phyloP scores from a whole-genome alignment of 176 grass and related monocot genomes.

The Stipa capillata region DNA sequence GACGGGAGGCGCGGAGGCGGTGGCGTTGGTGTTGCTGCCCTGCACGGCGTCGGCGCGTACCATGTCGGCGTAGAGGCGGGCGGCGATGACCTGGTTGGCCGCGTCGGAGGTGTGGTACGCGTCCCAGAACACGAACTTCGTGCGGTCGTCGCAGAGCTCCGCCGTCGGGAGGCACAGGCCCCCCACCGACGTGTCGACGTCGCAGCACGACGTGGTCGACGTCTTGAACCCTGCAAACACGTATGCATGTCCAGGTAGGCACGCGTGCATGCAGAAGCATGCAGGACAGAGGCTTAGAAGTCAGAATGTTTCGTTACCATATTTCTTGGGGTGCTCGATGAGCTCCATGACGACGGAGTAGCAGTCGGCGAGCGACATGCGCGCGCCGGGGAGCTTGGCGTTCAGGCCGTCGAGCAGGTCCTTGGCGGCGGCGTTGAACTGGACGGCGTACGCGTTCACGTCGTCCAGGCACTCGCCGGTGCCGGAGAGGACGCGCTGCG shows the following conservation, averaged over 20 bases:
- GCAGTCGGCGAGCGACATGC: conserved; percentile 48
- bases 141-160: conserved; percentile 57
- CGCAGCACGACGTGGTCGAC: conserved; percentile 91
- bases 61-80: conserved; percentile 48
- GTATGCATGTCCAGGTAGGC: too few species aligned
- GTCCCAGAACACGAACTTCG: conserved; percentile 89
- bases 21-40: not conserved
- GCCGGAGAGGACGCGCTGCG: conserved; percentile 56
- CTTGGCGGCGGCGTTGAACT: conserved; percentile 64
- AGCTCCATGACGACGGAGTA: conserved; percentile 85
- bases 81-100: conserved; percentile 79
- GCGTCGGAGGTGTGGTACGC: conserved; percentile 95
- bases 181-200: conserved; percentile 71
- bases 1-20: not conserved
- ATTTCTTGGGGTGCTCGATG: conserved; percentile 68
- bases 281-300: too few species aligned
- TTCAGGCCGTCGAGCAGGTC: conserved; percentile 44
- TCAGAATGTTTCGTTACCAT: conserved; percentile 67
- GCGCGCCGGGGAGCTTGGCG: conserved; percentile 53
- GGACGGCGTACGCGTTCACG: conserved; percentile 58
- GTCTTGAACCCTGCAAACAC: conserved; percentile 79
- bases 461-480: conserved; percentile 59
- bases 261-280: not conserved
- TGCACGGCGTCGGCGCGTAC: conserved; percentile 21
- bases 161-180: conserved; percentile 91